Conservation (phyloP, 192 early-diverging fungal genomes). For the Obelidium mucronatum region DNA sequence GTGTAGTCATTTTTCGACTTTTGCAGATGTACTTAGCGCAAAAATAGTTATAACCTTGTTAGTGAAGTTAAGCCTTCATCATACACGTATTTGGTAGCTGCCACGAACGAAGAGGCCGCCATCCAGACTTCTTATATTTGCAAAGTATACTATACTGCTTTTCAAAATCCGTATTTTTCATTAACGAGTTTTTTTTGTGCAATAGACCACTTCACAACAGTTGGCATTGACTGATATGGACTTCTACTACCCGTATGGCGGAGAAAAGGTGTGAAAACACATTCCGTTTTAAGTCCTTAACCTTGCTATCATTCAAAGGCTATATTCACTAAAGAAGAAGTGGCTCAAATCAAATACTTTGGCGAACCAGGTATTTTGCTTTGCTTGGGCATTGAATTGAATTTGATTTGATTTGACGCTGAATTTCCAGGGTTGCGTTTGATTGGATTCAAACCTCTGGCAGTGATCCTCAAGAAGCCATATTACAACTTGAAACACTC, state of each 20-base stretch:
- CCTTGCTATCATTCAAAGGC: slow-evolving; percentile 42
- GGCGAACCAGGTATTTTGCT: slow-evolving; percentile 62
- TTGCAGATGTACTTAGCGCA: no score
- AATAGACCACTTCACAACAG: slow-evolving; percentile 37
- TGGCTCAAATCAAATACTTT: slow-evolving; percentile 65
- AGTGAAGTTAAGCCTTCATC: slow-evolving; percentile 58
- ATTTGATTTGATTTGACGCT: slow-evolving; percentile 1
- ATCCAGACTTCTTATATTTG: slow-evolving; percentile 68
- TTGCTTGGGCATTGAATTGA: background rate
- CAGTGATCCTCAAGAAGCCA: slow-evolving; percentile 52
- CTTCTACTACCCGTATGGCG: slow-evolving; percentile 74
- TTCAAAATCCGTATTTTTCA: background rate
- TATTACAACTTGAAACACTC: slow-evolving; percentile 68
- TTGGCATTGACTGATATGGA: slow-evolving; percentile 63
- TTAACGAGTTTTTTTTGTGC: slow-evolving; percentile 7
- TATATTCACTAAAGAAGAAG: slow-evolving; percentile 77
- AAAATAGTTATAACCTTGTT: slow-evolving; percentile 59
- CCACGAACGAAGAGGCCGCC: slow-evolving; percentile 62
- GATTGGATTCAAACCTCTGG: slow-evolving; percentile 75
- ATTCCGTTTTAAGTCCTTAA: background rate
- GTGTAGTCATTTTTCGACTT: slow-evolving; percentile 12
- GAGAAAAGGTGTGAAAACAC: slow-evolving; percentile 54
- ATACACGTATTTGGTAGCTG: slow-evolving; percentile 56
- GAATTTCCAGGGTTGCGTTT: slow-evolving; percentile 59
- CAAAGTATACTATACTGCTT: slow-evolving; percentile 50